These are phyloP conservation scores for Magnusiomyces suaveolens DNA, from an alignment of 1,139 yeast genomes.

Conservation along the genomic window DNA sequence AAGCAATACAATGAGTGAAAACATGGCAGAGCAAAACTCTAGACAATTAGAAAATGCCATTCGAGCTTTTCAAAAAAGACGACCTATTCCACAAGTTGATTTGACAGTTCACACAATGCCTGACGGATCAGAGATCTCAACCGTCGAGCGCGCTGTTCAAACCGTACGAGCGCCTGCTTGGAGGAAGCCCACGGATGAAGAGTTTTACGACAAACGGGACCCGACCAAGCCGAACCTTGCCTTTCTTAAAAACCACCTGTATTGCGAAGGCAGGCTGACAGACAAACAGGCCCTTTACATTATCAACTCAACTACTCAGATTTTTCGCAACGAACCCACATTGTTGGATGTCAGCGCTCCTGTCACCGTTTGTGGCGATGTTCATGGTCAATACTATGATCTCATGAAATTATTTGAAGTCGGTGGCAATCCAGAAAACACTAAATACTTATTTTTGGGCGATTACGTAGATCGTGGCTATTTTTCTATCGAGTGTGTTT, in stretches of 20 bases:
- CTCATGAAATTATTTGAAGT: slow-evolving; percentile 86
- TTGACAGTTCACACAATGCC: slow-evolving; percentile 52
- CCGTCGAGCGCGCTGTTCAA: slow-evolving; percentile 58
- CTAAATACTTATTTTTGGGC: slow-evolving; percentile 79
- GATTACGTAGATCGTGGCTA: slow-evolving; percentile 96
- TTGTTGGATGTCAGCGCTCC: slow-evolving; percentile 81
- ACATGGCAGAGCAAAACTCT: slow-evolving; percentile 11
- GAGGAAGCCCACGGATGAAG: slow-evolving; percentile 53
- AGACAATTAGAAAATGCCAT: slow-evolving; percentile 52
- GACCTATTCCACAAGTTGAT: slow-evolving; percentile 36
- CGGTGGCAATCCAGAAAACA: slow-evolving; percentile 75
- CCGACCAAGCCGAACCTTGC: slow-evolving; percentile 50
- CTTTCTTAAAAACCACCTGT: slow-evolving; percentile 65
- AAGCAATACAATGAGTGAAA: slow-evolving; percentile 2
- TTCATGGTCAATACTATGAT: slow-evolving; percentile 93
- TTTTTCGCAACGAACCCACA: slow-evolving; percentile 68
- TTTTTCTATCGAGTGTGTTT: slow-evolving; percentile 78
- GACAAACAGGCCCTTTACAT: slow-evolving; percentile 66
- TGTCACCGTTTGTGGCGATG: no score
- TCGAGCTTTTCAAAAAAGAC: slow-evolving; percentile 54
- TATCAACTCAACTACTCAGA: slow-evolving; percentile 54
- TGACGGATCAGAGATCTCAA: slow-evolving; percentile 57
- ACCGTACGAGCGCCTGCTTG: slow-evolving; percentile 63
- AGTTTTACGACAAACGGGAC: slow-evolving; percentile 55
- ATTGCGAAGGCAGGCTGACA: slow-evolving; percentile 68